Base-by-base conservation (phyloP, 495 filamentous ascomycete genomes). In the Podospora pseudoanserina region DNA sequence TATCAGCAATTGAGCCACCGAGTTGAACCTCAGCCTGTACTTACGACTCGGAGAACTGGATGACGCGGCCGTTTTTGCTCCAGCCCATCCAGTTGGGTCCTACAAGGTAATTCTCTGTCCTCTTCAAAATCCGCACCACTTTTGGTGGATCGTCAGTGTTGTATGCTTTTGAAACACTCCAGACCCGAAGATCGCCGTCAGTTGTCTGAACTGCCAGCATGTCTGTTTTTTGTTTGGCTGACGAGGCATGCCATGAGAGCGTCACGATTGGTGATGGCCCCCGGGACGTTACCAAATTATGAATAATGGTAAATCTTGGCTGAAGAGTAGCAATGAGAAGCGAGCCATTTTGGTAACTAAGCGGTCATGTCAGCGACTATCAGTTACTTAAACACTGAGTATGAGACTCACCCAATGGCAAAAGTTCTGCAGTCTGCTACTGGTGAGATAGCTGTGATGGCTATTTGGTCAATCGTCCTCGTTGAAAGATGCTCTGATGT, bases 211-310 rank as follows among this genome's bases (percentile, higher is more conserved):
- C 91, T 28, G 94, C 94, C 74, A 99, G 78, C 95, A 99, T 99
- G 74, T 98, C 96, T 13, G 95, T 96, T 77, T 97, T 98, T 76
- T 97, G 94, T 66, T 93, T 92, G 2, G 96, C 92, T 3, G 95
- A 98, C 1, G 95, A 98, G 34, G 93, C 92, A 83, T 99, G 95
- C 95, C 95, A 99, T 71, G 93, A 88, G 28, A 99, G 82, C n/a
- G 88, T 90, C 26, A 92, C 86, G 57, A 99, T 95, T 15, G 93
- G 90, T 2, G 95, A 97, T 15, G 96, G 95, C 4, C 87, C 86
- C 68, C 93, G 83, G 13, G 84, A 86, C 1, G 93, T 96, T 27
- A 88, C 94, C 67, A 98, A 82, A 61, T 94, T 98, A 77, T 98
- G 94, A 57, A 98, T 79, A 69, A 99, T 96, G 1, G 91, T 97